Percentiles rank a stretch among this genome's conserved stretches.
phyloP scores from a whole-genome alignment of 2,329 filamentous ascomycete genomes.

The Diaporthe caulivora region DNA sequence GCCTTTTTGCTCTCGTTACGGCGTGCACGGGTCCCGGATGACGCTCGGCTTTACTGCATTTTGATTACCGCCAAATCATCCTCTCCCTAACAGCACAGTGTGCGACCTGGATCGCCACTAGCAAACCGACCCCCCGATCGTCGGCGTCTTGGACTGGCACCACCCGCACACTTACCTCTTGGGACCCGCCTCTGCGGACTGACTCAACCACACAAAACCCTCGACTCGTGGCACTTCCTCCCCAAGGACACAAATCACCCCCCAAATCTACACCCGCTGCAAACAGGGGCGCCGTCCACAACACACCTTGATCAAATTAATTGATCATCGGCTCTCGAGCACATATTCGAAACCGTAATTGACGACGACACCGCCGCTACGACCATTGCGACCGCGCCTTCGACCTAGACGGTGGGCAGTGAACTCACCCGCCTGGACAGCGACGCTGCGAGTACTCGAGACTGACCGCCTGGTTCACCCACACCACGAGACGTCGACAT shows the following conservation, averaged over 20 bases:
- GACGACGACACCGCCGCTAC: neutral
- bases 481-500: constrained; percentile 55
- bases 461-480: constrained; percentile 28
- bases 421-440: neutral
- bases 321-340: neutral
- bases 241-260: neutral
- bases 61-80: constrained; percentile 13
- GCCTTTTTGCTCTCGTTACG: neutral
- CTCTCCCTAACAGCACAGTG: neutral
- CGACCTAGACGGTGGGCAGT: neutral
- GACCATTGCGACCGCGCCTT: neutral
- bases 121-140: constrained; percentile 32
- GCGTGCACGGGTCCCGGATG: constrained; percentile 22
- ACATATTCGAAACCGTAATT: neutral
- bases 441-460: neutral
- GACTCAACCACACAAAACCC: constrained; percentile 25
- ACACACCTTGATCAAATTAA: neutral
- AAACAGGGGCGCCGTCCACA: constrained; percentile 1
- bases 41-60: constrained; percentile 25
- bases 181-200: constrained; percentile 2
- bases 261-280: neutral
- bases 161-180: neutral
- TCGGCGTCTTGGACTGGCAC: constrained; percentile 1
- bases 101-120: constrained; percentile 39
- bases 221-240: constrained; percentile 14